A percentile compares a stretch with the other conserved stretches of the same genome.
Conservation (phyloP, 148 eudicot genomes). For the Cornus controversa region DNA sequence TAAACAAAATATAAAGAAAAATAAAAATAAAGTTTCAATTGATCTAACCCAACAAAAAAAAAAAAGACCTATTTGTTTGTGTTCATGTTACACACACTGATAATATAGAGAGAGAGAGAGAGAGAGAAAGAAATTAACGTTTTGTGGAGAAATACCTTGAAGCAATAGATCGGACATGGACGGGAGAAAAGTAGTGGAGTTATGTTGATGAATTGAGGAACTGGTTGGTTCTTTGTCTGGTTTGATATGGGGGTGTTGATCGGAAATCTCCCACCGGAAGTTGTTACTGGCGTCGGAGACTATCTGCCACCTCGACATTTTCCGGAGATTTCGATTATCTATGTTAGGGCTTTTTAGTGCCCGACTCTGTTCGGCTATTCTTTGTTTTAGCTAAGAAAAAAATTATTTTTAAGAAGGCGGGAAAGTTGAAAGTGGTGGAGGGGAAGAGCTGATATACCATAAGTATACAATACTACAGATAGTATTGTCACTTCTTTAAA, state of each 20-base stretch:
- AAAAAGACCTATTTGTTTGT: too few species aligned
- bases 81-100: neutral
- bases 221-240: conserved; percentile 12
- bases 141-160: conserved; percentile 36
- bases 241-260: conserved; percentile 17
- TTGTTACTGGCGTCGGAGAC: conserved; percentile 48
- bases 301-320: conserved; percentile 73
- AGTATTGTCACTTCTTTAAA: too few species aligned
- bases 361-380: neutral
- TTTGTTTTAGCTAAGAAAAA: neutral
- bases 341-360: conserved; percentile 23
- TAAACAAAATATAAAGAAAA: neutral
- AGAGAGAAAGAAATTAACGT: conserved; percentile 3
- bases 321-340: conserved; percentile 13
- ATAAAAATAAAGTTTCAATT: neutral
- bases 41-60: too few species aligned
- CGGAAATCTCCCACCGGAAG: conserved; percentile 67
- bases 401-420: conserved; percentile 2
- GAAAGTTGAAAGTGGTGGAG: conserved; percentile 9
- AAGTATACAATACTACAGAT: too few species aligned
- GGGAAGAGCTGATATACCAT: neutral
- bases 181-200: conserved; percentile 40
- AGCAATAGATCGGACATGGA: conserved; percentile 71
- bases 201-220: conserved; percentile 11
- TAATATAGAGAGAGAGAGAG: neutral